phyloP scores from a whole-genome alignment of 768 basidiomycete genomes.

The Stropharia rugosoannulata region DNA sequence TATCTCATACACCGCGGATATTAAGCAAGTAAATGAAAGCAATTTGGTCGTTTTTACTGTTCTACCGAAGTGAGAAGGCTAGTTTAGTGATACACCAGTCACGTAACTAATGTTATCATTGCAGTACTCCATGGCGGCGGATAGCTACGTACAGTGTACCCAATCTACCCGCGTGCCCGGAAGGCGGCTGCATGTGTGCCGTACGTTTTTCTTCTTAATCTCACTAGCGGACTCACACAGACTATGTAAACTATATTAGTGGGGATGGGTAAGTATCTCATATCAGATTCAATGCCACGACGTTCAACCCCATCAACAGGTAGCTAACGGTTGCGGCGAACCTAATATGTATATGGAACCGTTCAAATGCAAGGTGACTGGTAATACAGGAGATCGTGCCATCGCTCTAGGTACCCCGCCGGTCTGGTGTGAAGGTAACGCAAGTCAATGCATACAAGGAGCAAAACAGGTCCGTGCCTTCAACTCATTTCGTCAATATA shows the following conservation, averaged over 20 bases:
- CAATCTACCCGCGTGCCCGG: conserved; percentile 41
- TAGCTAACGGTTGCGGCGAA: conserved; percentile 32
- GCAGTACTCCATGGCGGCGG: conserved; percentile 43
- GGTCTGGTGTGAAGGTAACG: conserved; percentile 41
- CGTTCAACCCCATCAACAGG: conserved; percentile 9
- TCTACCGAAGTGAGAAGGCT: conserved; percentile 31
- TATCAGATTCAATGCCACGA: neutral
- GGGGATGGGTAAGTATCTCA: conserved; percentile 38
- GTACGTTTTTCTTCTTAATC: conserved; percentile 23
- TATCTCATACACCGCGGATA: conserved; percentile 42
- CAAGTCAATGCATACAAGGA: conserved; percentile 31
- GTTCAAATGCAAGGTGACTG: conserved; percentile 38
- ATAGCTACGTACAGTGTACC: conserved; percentile 41
- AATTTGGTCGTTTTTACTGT: conserved; percentile 45
- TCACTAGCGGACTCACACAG: neutral
- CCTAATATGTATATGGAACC: conserved; percentile 47
- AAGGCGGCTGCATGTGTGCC: conserved; percentile 41
- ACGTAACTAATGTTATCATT: neutral
- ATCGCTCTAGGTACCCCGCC: conserved; percentile 33
- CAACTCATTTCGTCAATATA: neutral
- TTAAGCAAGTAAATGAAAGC: conserved; percentile 37
- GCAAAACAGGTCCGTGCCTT: conserved; percentile 33
- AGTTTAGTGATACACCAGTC: neutral
- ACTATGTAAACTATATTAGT: conserved; percentile 21
- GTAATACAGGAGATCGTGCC: conserved; percentile 25